A percentile compares a stretch with the other conserved stretches of the same genome.
Conservation (phyloP, 129 eudicot genomes). For the Flaveria robusta region DNA sequence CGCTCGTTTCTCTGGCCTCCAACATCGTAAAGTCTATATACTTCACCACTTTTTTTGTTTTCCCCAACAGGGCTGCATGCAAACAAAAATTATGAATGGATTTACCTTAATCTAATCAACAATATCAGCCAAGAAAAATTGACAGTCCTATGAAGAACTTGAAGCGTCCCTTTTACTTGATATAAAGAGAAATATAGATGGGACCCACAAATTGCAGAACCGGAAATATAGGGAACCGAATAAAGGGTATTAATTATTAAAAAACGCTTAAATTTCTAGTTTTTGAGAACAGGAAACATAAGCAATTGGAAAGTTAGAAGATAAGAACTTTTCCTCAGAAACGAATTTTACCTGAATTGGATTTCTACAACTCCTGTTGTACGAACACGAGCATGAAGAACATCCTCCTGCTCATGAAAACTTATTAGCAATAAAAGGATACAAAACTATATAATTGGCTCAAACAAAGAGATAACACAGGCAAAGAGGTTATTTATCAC, state of each 20-base stretch:
- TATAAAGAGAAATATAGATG: constrained; percentile 10
- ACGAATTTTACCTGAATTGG: constrained; percentile 75
- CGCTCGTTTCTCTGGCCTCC: constrained; percentile 99
- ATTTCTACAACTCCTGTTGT: constrained; percentile 98
- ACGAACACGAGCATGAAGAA: constrained; percentile 94
- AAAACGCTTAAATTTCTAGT: not conserved
- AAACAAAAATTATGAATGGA: constrained; percentile 12
- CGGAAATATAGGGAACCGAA: constrained; percentile 1
- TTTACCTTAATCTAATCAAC: not conserved
- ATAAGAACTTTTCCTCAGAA: not conserved
- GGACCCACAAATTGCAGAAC: constrained; percentile 15
- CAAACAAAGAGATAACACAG: not conserved
- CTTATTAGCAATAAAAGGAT: constrained; percentile 10
- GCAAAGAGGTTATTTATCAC: not conserved
- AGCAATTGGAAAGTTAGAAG: constrained; percentile 8
- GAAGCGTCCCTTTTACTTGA: constrained; percentile 3
- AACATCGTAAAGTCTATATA: constrained; percentile 93
- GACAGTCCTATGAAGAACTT: constrained; percentile 13
- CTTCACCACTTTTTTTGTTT: constrained; percentile 96
- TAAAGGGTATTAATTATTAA: constrained; percentile 3
- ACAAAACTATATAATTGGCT: not conserved
- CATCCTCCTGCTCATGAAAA: constrained; percentile 76
- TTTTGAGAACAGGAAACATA: constrained; percentile 13
- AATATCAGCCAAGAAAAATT: not conserved
- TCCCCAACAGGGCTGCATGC: constrained; percentile 96